Percentiles rank a stretch among this genome's conserved stretches.
Conservation (phyloP, 805 yeast genomes). For the Tetrapisispora arboricola region DNA sequence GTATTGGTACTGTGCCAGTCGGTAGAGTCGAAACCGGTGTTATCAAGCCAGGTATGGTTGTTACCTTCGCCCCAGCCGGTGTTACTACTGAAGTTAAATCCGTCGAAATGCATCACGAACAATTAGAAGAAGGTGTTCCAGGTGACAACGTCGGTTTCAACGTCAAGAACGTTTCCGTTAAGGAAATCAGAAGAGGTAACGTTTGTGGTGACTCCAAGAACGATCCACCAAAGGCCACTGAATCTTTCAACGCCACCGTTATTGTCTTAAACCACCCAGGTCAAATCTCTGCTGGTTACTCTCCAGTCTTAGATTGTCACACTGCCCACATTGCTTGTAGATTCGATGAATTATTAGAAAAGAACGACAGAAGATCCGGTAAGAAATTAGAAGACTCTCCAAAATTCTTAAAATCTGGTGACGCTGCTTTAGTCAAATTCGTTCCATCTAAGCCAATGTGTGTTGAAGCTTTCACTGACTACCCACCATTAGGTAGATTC, state of each 20-base stretch:
- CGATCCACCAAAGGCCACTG: constrained; percentile 76
- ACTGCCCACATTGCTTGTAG: constrained; percentile 89
- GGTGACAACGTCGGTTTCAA: constrained; percentile 90
- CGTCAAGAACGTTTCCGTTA: constrained; percentile 82
- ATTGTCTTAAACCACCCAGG: constrained; percentile 88
- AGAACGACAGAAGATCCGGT: constrained; percentile 91
- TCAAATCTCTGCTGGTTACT: constrained; percentile 83
- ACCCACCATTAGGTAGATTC: constrained; percentile 96
- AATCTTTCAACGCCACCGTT: constrained; percentile 77
- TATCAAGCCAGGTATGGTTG: constrained; percentile 86
- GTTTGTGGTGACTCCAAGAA: constrained; percentile 83
- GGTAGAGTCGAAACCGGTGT: constrained; percentile 92
- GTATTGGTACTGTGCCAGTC: constrained; percentile 86
- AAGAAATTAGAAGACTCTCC: constrained; percentile 83
- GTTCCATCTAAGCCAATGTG: constrained; percentile 74
- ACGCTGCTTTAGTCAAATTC: constrained; percentile 88
- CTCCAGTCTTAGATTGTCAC: constrained; percentile 84
- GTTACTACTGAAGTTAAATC: constrained; percentile 85
- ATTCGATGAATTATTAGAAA: constrained; percentile 67
- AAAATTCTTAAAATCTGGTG: constrained; percentile 92
- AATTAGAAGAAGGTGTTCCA: constrained; percentile 68
- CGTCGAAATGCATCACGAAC: constrained; percentile 83
- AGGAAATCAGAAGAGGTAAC: constrained; percentile 90
- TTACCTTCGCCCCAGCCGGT: constrained; percentile 83
- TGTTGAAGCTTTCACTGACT: constrained; percentile 51